Base-by-base conservation (phyloP, 176 grass and related monocot genomes). In the Eragrostis curvula region DNA sequence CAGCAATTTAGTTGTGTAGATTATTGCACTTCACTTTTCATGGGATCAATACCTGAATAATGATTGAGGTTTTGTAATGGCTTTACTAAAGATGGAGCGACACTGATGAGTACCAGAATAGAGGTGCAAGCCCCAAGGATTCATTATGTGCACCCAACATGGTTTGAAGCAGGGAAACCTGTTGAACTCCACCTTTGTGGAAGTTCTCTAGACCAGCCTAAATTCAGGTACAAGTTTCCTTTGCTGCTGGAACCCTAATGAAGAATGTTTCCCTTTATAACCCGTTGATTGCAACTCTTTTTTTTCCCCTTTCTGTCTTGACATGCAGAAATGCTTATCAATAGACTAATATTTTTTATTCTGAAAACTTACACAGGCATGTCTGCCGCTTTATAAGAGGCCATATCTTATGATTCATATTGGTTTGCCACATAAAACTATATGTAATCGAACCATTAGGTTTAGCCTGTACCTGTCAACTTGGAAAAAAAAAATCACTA, bases 121-220 rank as follows among this genome's bases (percentile, higher is more conserved):
- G 93, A 96, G 59, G 83, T 96, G 40, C 89, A 96, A 44, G 64
- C 85, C 48, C 96, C 96, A 42, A 96, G 79, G 84, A 94, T 99
- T 68, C 89, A 99, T 91, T 99, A 88, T 86, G 87, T 99, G 79
- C 74, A 90, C 88, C 93, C 96, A 52, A 66, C 82, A 66, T 96
- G 88, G 85, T 99, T 99, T 90, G 96, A 99, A 92, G 93, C 81
- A 48, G 96, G 96, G 70, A 94, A 94, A 25, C 93, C 96, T 43
- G 74, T 92, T 18, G 87, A 99, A 39, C 83, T 99, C 64, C 66
- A 96, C 77, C 79, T 91, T 75, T 94, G 89, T 85, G 96, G 96
- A 75, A 99, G 87, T 90, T 91, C 82, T 76, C 96, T 99, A 28
- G 80, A 92, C 62, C 96, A 94, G 59, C 96, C 91, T 68, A 96